Base-by-base conservation (phyloP, 1,139 yeast species). In the Nadsonia starkeyi-henricii region DNA sequence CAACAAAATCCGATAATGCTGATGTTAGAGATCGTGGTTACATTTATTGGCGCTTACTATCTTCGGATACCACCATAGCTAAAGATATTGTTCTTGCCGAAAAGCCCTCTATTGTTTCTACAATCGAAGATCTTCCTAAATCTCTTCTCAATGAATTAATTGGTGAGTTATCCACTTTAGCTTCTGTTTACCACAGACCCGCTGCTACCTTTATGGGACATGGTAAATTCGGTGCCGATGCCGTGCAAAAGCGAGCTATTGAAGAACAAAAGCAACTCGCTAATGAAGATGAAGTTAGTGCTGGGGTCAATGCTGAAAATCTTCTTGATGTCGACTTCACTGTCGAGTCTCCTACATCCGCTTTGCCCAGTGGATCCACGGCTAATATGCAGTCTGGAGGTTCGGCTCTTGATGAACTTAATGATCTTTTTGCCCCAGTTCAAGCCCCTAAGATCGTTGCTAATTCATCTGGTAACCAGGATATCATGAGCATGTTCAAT, bases 1-100 rank as follows among this genome's bases (percentile, higher is more conserved):
- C 95, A 13, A 86, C 96, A 1, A 78, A 80, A 51, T 76, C 88
- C 51, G 94, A 86, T 57, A 88, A 88, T 62, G 84, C 95, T 1
- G 98, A 91, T 64, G 85, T 91, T 42, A 77, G 97, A 59, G 98
- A 91, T 65, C 79, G 91, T 66, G 96, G 96, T 0, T 91, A 81
- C 65, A 76, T 91, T 48, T 91, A 88, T 66, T 91, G 97, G 97
- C 79, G 98, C 62, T 71, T 93, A 51, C 71, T 91, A 51, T 85
- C 96, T 0, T 69, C 82, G 28, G 79, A 77, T 49, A 64, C 75
- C 7, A 58, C 64, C 2, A 62, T 65, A 17, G 70, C 74, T 28
- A 72, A 74, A 57, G 71, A 74, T 48, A 72, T 84, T 45, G 69
- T 82, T 26, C 65, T 81, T 51, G 71, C 79, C 12, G 77, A 76